Evolutionary conservation across 2,329 filamentous ascomycete genomes (phyloP), one percentile per base, ranked within the genome.

Genomic region (Stromatinia cepivora): DNA sequence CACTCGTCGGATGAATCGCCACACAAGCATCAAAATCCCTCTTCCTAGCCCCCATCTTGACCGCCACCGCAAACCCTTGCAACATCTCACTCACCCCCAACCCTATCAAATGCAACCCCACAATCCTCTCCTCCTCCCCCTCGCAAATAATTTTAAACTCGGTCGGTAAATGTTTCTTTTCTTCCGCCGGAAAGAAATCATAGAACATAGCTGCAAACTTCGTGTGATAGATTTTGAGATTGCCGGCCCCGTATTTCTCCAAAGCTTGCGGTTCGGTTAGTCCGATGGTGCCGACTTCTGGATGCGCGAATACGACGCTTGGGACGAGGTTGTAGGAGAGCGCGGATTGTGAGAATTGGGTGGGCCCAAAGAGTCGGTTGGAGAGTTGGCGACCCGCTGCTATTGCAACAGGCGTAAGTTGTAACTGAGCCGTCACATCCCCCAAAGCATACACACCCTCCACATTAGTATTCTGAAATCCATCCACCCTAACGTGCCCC

Each of bases 1-100:
- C 88, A 74, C 88, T 91, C 17, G 90, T 93, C 28, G 90, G 90
- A 80, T 93, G 90, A 75, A 93, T 93, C 70, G 90, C 90, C 66
- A 92, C 88, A 75, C 88, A 90, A 77, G 83, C 89, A 77, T 93
- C 90, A 79, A 93, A 91, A 79, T 92, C 89, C 74, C 85, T 85
- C 86, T 93, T 93, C 67, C 88, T 92, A 46, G 90, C 90, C 57
- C 90, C 90, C 90, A 93, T 92, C 85, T 91, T 92, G 74, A 93
- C 80, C 22, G 90, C 90, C 31, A 93, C 89, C 63, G 89, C 90
- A 78, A 92, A 93, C 64, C 90, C 90, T 80, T 93, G 90, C 76
- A 92, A 83, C 87, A 92, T 92, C 86, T 93, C 90, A 70, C 81
- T 82, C 25, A 81, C 80, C 4, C 82, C 82, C 9, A 82, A 76